Evolutionary conservation across 2,329 filamentous ascomycete species (phyloP).

Genomic region (Penicillium psychrosexuale): DNA sequence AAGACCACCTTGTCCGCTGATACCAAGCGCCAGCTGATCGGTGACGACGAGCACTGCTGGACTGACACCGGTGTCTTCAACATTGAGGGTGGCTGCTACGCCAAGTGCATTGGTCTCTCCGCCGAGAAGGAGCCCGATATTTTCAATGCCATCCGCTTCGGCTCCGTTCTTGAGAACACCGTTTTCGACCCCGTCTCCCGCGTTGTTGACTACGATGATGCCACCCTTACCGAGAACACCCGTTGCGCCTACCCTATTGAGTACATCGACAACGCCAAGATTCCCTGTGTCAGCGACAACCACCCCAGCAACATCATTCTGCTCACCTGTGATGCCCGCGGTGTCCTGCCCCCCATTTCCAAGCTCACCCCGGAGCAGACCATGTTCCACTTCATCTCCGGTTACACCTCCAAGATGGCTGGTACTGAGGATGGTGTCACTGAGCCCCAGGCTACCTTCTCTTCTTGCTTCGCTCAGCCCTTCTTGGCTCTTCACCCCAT

Average conservation of each 20-base stretch:
- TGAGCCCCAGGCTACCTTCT: constrained; percentile 98
- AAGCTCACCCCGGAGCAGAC: constrained; percentile 93
- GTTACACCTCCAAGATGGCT: constrained; percentile 99
- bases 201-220: constrained; percentile 91
- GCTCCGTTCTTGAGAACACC: constrained; percentile 96
- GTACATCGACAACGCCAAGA: constrained; percentile 98
- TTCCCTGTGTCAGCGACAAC: constrained; percentile 81
- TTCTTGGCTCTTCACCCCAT: constrained; percentile 99
- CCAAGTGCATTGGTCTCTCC: constrained; percentile 96
- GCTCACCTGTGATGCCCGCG: constrained; percentile 94
- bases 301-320: constrained; percentile 98
- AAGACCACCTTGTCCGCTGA: constrained; percentile 98
- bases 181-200: constrained; percentile 91
- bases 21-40: constrained; percentile 91
- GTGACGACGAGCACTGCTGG: constrained; percentile 99
- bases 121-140: constrained; percentile 99
- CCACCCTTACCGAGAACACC: constrained; percentile 95
- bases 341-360: constrained; percentile 95
- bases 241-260: constrained; percentile 98
- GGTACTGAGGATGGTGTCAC: constrained; percentile 96
- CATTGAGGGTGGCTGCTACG: constrained; percentile 99
- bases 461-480: constrained; percentile 97
- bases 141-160: constrained; percentile 90
- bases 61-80: constrained; percentile 96
- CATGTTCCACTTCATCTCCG: constrained; percentile 99